phyloP scores from a whole-genome alignment of 192 early-diverging fungal genomes.

The Backusella psychrophila region DNA sequence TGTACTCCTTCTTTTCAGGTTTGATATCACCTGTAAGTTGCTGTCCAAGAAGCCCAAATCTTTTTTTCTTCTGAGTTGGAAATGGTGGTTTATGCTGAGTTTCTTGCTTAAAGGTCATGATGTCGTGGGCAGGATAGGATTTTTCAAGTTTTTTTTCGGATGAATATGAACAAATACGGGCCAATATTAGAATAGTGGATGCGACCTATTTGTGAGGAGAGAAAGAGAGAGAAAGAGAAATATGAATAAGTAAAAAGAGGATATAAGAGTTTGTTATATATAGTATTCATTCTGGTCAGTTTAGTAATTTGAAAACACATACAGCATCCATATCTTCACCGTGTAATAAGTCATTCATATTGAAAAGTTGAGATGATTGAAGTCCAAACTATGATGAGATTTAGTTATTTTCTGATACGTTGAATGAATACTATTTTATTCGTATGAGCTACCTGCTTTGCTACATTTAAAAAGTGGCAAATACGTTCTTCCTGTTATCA shows the following conservation, averaged over 20 bases:
- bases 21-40: neutral
- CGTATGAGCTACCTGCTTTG: constrained; percentile 40
- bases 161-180: constrained; percentile 6
- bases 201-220: neutral
- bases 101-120: neutral
- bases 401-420: neutral
- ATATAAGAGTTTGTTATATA: constrained; percentile 3
- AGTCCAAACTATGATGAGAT: constrained; percentile 17
- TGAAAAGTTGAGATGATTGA: constrained; percentile 15
- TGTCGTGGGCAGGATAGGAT: constrained; percentile 3
- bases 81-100: neutral
- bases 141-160: constrained; percentile 4
- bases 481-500: constrained; percentile 23
- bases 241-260: constrained; percentile 1
- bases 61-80: neutral
- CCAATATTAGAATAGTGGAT: constrained; percentile 5
- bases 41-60: neutral
- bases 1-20: constrained; percentile 1
- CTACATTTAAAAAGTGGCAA: constrained; percentile 65
- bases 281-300: neutral
- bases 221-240: neutral
- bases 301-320: constrained; percentile 12
- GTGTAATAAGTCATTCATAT: constrained; percentile 59
- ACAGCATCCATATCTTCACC: constrained; percentile 69
- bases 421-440: neutral